Base-by-base conservation (phyloP, 176 grass and related monocot species). In the Luzula sylvatica region DNA sequence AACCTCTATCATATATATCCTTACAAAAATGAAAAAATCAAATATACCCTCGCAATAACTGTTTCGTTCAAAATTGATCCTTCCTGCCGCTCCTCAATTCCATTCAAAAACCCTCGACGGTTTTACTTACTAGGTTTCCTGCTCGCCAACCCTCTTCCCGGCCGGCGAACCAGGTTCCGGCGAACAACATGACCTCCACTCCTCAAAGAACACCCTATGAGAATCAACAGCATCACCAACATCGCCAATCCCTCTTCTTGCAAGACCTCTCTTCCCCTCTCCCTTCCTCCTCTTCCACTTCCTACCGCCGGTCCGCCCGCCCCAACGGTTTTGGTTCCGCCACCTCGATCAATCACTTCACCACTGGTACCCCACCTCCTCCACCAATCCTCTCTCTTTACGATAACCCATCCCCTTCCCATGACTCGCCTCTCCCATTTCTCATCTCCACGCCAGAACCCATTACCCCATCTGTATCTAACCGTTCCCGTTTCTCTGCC, bases 341-440 rank as follows among this genome's bases (percentile, higher is more conserved):
- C n/a, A 18, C 48, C 64, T 11, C 68, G 60, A 19, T 71, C 60
- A 0, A 67, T 52, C 29, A 18, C 3, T 76, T 55, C 75, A 75
- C 20, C 66, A 80, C 66, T n/a, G 40, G 38, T 21, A 73, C 75
- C 9, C 75, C 86, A 20, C 75, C 80, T 18, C 86, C 86, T 38
- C 80, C 79, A 3, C 86, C 86, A 32, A 73, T 90, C 25, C 79
- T 75, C 43, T 74, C 81, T 40, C 86, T 92, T 28, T 65, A 85
- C n/a, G 71, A 69, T 42, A 66, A 71, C 20, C 67, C 68, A 16
- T 59, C 71, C 50, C 63, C 46, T 13, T 77, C 86, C 1, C 76
- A 75, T 0, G 38, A 15, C 11, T 42, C 67, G 56, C 54, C 43
- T 1, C 53, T 24, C 19, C 42, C 40, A 32, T 53, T 27, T 53